These are phyloP conservation scores for Hygrophila difformis DNA, from an alignment of 257 asterid species.

Conservation along the genomic window DNA sequence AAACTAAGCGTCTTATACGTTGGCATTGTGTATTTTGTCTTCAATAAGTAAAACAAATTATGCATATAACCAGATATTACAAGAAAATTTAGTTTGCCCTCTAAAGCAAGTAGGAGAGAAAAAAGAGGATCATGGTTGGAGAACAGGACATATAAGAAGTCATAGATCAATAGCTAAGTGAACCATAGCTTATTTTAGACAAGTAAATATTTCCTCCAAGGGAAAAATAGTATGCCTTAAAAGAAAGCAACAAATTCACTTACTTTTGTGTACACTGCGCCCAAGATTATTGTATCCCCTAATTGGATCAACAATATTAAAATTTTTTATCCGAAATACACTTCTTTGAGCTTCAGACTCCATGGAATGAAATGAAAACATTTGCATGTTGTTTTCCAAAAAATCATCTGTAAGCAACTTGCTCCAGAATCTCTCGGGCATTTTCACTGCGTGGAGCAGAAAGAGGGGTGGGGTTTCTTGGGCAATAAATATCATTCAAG, in stretches of 20 bases:
- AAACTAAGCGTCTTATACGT: too few relatives aligned
- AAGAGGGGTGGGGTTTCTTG: background rate
- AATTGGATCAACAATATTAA: constrained; percentile 78
- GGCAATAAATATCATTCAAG: background rate
- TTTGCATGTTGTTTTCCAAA: constrained; percentile 39
- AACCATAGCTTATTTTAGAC: too few relatives aligned
- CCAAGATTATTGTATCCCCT: constrained; percentile 82
- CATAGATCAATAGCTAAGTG: too few relatives aligned
- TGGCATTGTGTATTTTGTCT: too few relatives aligned
- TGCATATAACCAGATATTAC: too few relatives aligned
- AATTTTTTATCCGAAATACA: constrained; percentile 46
- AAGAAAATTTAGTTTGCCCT: too few relatives aligned
- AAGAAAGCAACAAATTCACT: constrained; percentile 11
- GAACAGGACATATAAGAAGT: too few relatives aligned
- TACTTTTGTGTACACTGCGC: constrained; percentile 89
- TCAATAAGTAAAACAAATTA: too few relatives aligned
- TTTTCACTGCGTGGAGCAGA: constrained; percentile 39
- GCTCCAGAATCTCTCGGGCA: constrained; percentile 34
- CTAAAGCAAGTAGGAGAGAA: too few relatives aligned
- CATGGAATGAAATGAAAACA: constrained; percentile 47
- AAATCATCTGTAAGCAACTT: constrained; percentile 52
- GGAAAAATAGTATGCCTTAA: too few relatives aligned
- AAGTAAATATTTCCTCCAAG: too few relatives aligned
- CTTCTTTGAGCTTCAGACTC: constrained; percentile 34
- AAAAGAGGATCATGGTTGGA: too few relatives aligned